phyloP scores from a whole-genome alignment of 2,329 filamentous ascomycete genomes.

The Calonectria pseudoreteaudii region DNA sequence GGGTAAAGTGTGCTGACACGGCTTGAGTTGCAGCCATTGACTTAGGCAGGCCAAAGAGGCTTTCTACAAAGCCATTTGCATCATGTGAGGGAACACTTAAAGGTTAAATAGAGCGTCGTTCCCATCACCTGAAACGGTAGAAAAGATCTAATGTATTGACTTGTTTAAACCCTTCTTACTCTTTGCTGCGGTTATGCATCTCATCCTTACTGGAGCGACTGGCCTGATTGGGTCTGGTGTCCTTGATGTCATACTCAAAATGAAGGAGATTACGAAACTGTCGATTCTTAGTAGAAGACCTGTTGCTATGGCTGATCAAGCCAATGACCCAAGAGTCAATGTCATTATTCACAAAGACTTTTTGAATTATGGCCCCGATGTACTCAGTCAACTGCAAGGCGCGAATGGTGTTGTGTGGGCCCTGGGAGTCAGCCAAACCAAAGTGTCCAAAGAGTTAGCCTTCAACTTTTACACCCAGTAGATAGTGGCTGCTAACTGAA shows the following conservation, averaged over 20 bases:
- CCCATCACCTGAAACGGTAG: no score
- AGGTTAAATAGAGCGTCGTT: not conserved
- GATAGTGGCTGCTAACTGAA: no score
- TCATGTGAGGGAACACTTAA: no score
- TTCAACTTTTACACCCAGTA: not conserved
- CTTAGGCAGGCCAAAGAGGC: no score
- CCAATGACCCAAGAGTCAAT: constrained; percentile 29
- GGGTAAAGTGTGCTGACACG: not conserved
- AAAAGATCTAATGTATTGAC: not conserved
- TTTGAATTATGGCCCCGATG: constrained; percentile 13
- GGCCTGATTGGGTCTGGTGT: constrained; percentile 33
- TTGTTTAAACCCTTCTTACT: not conserved
- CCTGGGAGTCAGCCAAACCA: constrained; percentile 32
- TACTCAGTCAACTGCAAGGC: constrained; percentile 26
- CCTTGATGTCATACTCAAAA: constrained; percentile 35
- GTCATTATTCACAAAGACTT: constrained; percentile 33
- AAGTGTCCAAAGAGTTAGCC: constrained; percentile 32
- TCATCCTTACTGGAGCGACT: constrained; percentile 45
- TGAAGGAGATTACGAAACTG: constrained; percentile 32
- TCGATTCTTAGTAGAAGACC: constrained; percentile 34
- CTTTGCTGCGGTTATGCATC: constrained; percentile 26
- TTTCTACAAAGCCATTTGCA: not conserved
- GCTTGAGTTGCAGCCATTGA: not conserved
- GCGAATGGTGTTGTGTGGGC: constrained; percentile 34
- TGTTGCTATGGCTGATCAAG: constrained; percentile 23